Conservation (phyloP, 306 rosid species). For the Cucumis cinereus region DNA sequence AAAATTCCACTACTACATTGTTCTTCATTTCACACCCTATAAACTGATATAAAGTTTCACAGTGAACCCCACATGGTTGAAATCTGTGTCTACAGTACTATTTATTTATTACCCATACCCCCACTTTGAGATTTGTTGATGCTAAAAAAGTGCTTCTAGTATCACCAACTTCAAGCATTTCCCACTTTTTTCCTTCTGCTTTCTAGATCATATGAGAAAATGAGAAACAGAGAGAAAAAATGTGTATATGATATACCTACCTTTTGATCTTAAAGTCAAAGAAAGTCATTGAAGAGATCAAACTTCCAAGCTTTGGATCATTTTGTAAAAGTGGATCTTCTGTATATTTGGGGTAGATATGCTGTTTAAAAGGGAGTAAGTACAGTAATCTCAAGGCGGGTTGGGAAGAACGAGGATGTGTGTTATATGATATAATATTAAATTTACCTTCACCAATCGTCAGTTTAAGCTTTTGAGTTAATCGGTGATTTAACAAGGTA, state of each 20-base stretch:
- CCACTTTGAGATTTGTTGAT: neutral
- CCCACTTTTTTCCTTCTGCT: neutral
- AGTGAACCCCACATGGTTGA: conserved; percentile 66
- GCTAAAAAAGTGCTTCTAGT: neutral
- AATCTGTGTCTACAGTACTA: neutral
- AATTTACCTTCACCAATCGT: no score
- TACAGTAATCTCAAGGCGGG: neutral
- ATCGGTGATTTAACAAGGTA: no score
- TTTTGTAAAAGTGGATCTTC: neutral
- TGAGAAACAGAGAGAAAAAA: neutral
- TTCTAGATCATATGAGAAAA: neutral
- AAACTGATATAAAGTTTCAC: conserved; percentile 8
- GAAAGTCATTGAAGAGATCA: neutral
- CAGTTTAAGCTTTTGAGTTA: no score
- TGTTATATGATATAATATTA: no score
- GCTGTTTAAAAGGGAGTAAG: neutral
- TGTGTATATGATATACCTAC: neutral
- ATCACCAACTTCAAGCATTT: neutral
- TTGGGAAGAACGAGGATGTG: neutral
- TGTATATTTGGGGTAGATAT: neutral
- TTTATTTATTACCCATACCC: neutral
- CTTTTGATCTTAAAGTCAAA: neutral
- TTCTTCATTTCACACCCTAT: neutral
- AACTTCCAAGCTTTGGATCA: neutral
- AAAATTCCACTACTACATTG: conserved; percentile 32